phyloP scores from a whole-genome alignment of 805 yeast genomes.

The Tetrapisispora namnaoensis region DNA sequence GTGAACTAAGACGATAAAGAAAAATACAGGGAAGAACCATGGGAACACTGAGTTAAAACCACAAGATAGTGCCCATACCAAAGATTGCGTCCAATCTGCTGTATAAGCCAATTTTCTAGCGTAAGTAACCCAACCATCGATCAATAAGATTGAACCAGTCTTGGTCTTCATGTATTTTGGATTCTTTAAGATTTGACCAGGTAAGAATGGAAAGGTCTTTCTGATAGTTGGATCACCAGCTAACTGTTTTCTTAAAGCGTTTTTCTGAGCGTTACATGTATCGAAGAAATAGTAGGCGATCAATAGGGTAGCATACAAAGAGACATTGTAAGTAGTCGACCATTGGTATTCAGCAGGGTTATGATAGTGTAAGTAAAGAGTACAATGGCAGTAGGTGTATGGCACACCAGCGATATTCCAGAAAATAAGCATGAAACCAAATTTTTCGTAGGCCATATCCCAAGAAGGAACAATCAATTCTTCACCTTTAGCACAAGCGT shows the following conservation, averaged over 20 bases:
- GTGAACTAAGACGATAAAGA: constrained; percentile 77
- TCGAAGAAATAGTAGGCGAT: constrained; percentile 87
- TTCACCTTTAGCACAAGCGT: constrained; percentile 96
- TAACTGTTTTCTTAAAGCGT: constrained; percentile 73
- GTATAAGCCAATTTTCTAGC: constrained; percentile 95
- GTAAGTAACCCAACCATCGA: constrained; percentile 90
- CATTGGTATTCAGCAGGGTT: constrained; percentile 75
- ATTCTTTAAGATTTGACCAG: constrained; percentile 68
- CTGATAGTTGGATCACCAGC: constrained; percentile 71
- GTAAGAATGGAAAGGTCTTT: constrained; percentile 89
- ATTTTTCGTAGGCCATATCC: constrained; percentile 99
- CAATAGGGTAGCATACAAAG: constrained; percentile 47
- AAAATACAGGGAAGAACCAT: constrained; percentile 92
- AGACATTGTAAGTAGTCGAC: constrained; percentile 50
- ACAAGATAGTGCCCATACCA: constrained; percentile 87
- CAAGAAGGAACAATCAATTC: constrained; percentile 95
- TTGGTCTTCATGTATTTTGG: constrained; percentile 80
- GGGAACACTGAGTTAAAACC: constrained; percentile 86
- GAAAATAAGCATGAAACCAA: constrained; percentile 97
- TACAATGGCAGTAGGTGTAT: constrained; percentile 92
- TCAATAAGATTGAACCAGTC: constrained; percentile 73
- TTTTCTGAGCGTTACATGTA: constrained; percentile 91
- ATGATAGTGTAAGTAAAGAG: constrained; percentile 73
- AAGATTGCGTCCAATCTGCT: constrained; percentile 81
- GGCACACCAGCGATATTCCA: constrained; percentile 99